Evolutionary conservation across 208 protist species (phyloP).

Genomic region (Trichomonas gallinae): DNA sequence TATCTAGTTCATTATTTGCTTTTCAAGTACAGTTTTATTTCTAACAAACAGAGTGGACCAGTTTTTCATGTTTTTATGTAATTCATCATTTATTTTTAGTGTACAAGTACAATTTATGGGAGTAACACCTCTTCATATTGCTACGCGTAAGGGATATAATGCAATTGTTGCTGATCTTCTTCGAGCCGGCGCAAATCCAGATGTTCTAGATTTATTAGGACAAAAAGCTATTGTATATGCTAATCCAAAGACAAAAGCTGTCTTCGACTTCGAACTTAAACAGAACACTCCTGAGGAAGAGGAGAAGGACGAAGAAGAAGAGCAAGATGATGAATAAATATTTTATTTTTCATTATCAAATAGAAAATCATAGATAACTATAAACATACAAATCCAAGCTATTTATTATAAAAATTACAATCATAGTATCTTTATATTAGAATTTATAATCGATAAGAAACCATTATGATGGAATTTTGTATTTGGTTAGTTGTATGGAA

Average conservation of each 20-base stretch:
- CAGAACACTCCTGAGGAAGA: no score
- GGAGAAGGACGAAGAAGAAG: background rate
- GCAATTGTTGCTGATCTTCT: background rate
- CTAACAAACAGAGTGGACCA: background rate
- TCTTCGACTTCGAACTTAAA: background rate
- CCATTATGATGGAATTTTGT: no score
- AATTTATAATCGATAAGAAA: no score
- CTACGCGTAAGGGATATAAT: conserved; percentile 10
- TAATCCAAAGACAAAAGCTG: background rate
- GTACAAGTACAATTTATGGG: background rate
- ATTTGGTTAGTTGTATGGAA: no score
- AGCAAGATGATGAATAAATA: background rate
- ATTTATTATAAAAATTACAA: no score
- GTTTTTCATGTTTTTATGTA: background rate
- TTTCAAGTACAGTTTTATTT: background rate
- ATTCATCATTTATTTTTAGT: background rate
- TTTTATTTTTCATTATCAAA: background rate
- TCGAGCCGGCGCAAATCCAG: background rate
- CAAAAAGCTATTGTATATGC: background rate
- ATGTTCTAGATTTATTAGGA: background rate
- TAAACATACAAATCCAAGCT: no score
- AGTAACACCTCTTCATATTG: background rate
- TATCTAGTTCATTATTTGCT: background rate
- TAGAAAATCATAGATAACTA: no score
- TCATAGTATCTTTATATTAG: no score